A percentile compares a stretch with the other conserved stretches of the same genome.
phyloP scores from a whole-genome alignment of 2,329 filamentous ascomycete genomes.

The Arthrobotrys conoides region DNA sequence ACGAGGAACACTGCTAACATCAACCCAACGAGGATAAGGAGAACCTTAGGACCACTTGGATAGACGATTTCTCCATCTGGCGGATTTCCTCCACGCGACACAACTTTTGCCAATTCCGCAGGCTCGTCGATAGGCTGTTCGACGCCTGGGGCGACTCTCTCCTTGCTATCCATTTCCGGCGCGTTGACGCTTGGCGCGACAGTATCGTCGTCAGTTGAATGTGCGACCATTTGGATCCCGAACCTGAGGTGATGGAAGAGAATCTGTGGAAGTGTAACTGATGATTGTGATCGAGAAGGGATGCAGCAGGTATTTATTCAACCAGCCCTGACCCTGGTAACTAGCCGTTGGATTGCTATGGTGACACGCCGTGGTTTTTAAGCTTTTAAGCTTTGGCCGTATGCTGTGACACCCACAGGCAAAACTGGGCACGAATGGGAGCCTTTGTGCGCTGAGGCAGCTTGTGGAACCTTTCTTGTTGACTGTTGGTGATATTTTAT shows the following conservation, averaged over 20 bases:
- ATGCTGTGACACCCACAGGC: background rate
- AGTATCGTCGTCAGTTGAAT: slow-evolving; percentile 58
- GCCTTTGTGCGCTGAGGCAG: slow-evolving; percentile 4
- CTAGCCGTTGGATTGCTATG: slow-evolving; percentile 13
- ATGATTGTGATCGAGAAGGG: background rate
- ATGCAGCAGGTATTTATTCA: slow-evolving; percentile 13
- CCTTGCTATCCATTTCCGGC: slow-evolving; percentile 39
- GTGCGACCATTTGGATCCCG: slow-evolving; percentile 38
- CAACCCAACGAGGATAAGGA: slow-evolving; percentile 43
- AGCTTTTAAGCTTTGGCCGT: background rate
- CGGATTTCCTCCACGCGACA: slow-evolving; percentile 52
- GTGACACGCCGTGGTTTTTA: slow-evolving; percentile 5
- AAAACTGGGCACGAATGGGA: background rate
- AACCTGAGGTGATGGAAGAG: background rate
- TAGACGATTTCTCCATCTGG: slow-evolving; percentile 49
- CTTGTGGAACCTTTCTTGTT: background rate
- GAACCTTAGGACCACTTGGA: slow-evolving; percentile 38
- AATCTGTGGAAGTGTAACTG: slow-evolving; percentile 9
- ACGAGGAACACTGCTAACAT: slow-evolving; percentile 58
- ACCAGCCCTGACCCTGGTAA: background rate
- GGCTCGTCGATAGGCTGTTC: slow-evolving; percentile 24
- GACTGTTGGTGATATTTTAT: slow-evolving; percentile 7
- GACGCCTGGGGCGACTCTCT: slow-evolving; percentile 13
- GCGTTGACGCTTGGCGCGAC: slow-evolving; percentile 51
- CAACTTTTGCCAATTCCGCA: slow-evolving; percentile 32